These are phyloP conservation scores for Rubia peregrina DNA, from an alignment of 305 asterid species.

Conservation along the genomic window DNA sequence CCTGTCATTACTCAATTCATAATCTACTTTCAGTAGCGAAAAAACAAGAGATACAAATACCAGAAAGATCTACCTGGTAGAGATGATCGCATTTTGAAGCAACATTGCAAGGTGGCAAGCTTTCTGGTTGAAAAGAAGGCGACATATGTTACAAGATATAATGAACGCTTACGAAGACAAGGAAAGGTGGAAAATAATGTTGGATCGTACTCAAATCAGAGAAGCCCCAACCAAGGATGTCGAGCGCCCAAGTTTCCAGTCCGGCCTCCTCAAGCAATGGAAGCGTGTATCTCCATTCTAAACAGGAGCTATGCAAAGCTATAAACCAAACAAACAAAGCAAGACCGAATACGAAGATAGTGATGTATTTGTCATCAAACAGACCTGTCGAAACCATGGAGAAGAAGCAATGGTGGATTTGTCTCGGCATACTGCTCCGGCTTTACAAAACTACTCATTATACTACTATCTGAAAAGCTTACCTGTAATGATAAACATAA, in stretches of 20 bases:
- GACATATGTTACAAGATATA: not conserved
- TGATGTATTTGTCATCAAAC: conserved; percentile 16
- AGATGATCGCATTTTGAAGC: conserved; percentile 84
- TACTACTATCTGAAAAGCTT: conserved; percentile 31
- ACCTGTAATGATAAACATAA: conserved; percentile 37
- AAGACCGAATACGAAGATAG: conserved; percentile 17
- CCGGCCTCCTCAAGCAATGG: conserved; percentile 91
- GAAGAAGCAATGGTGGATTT: conserved; percentile 72
- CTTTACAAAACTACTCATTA: conserved; percentile 88
- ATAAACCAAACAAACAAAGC: conserved; percentile 32
- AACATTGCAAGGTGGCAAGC: conserved; percentile 61
- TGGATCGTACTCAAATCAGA: conserved; percentile 58
- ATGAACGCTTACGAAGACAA: not conserved
- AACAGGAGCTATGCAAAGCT: conserved; percentile 72
- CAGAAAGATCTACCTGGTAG: conserved; percentile 48
- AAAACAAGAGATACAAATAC: not conserved
- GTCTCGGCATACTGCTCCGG: conserved; percentile 33
- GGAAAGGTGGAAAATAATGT: not conserved
- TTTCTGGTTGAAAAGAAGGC: conserved; percentile 34
- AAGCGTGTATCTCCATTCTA: conserved; percentile 85
- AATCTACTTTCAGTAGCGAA: not conserved
- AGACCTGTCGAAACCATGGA: conserved; percentile 95
- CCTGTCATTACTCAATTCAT: not conserved
- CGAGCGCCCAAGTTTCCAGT: conserved; percentile 79
- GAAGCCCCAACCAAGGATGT: conserved; percentile 95